Evolutionary conservation across 2,329 filamentous ascomycete genomes (phyloP), one percentile per base, ranked within the genome.

Genomic region (Fusarium abutilonis): DNA sequence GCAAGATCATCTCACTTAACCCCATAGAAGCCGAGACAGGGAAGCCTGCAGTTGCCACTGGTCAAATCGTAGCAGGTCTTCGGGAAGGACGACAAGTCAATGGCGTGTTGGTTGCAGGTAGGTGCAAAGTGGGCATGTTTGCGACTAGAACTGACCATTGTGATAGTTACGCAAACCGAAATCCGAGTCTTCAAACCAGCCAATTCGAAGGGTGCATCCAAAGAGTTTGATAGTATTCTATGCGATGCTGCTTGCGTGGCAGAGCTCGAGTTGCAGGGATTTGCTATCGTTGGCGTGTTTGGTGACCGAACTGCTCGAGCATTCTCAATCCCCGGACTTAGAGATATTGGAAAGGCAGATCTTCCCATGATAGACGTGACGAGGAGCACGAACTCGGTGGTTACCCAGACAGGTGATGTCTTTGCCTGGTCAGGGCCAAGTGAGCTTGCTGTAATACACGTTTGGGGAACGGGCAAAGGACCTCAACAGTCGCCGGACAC

Each of bases 151-250:
- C 74, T 78, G 63, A 79, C 52, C 46, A n/a, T 34, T 4, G 15
- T 31, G 3, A 67, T 67, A 94, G 75, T 84, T 1, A 86, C 84
- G 1, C 80, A 84, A 74, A 91, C 89, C 2, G 92, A 93, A 68
- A 89, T 88, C n/a, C 87, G 93, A 52, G 87, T 99, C 44, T 97
- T 97, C 81, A 91, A 89, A 64, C 94, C 95, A 0, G 88, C 92
- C 3, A 86, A 86, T 1, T 83, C 88, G 17, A 98, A 97, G 77
- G 95, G 94, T n/a, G 93, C 94, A 0, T 91, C 93, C 52, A 97
- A 95, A 69, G 87, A 88, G 1, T 98, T 95, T 77, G 93, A 97
- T 69, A 88, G 91, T 66, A 86, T 80, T 56, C 79, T 96, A 36
- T 98, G 94, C 73, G 89, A 96, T 69, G 84, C 91, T 2, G 94